Evolutionary conservation across 306 rosid species (phyloP).

Genomic region (Trifolium pratense): DNA sequence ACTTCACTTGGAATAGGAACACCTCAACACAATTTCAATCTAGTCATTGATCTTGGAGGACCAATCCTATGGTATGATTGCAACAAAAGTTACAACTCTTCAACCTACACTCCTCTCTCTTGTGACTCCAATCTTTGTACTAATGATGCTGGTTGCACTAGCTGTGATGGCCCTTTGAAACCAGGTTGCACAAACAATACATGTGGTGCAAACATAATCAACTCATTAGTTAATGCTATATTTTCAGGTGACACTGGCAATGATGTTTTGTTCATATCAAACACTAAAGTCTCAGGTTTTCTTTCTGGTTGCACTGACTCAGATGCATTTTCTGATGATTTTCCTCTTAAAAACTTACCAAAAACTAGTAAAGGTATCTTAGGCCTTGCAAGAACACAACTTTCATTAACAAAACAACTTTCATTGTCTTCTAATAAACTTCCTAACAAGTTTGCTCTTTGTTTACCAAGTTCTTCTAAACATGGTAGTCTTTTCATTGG

Average conservation of each 20-base stretch:
- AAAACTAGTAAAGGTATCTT: constrained; percentile 9
- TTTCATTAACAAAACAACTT: constrained; percentile 33
- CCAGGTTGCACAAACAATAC: constrained; percentile 51
- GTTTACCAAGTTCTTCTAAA: constrained; percentile 42
- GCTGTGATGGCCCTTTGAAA: constrained; percentile 14
- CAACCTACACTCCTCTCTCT: constrained; percentile 18
- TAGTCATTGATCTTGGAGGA: constrained; percentile 45
- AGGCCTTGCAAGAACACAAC: constrained; percentile 47
- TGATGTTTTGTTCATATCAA: constrained; percentile 32
- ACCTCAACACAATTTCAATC: constrained; percentile 28
- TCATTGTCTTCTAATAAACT: constrained; percentile 1
- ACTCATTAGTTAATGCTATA: neutral
- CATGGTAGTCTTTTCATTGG: constrained; percentile 45
- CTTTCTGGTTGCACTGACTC: neutral
- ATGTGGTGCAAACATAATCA: constrained; percentile 13
- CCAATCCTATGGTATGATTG: constrained; percentile 42
- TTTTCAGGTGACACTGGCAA: constrained; percentile 13
- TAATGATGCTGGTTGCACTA: neutral
- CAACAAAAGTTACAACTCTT: constrained; percentile 28
- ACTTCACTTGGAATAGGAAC: constrained; percentile 39
- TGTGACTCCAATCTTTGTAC: constrained; percentile 38
- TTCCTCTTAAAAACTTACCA: neutral
- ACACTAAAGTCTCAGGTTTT: neutral
- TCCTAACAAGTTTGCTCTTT: constrained; percentile 48
- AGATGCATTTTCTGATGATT: neutral